These are phyloP conservation scores for Solanum rostratum DNA, from an alignment of 257 asterid genomes.

Conservation along the genomic window DNA sequence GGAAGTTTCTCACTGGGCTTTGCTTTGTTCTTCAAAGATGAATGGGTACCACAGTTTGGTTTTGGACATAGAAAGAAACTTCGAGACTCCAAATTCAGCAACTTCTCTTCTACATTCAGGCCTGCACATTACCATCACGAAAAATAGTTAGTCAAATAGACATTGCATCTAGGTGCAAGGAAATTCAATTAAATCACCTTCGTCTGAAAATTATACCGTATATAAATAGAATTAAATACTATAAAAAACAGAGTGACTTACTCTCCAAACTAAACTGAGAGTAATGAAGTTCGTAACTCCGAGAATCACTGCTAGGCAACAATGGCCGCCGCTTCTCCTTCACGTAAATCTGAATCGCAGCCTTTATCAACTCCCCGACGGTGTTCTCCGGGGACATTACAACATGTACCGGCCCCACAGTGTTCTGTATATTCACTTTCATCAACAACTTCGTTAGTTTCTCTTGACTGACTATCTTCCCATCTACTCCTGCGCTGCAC, in stretches of 20 bases:
- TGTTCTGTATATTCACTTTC: conserved; percentile 40
- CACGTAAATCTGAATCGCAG: conserved; percentile 31
- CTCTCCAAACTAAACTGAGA: conserved; percentile 46
- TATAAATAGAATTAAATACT: neutral
- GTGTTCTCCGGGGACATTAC: conserved; percentile 47
- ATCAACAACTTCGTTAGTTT: conserved; percentile 33
- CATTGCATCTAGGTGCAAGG: neutral
- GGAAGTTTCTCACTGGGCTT: neutral
- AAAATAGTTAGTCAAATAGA: neutral
- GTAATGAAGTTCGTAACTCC: conserved; percentile 38
- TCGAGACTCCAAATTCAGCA: conserved; percentile 37
- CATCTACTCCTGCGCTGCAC: neutral
- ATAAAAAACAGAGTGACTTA: conserved; percentile 4
- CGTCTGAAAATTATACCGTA: neutral
- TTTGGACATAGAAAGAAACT: conserved; percentile 42
- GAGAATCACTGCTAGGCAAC: conserved; percentile 20
- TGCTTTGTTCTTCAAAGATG: neutral
- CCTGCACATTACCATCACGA: conserved; percentile 16
- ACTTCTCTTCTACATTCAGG: conserved; percentile 29
- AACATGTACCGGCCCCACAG: conserved; percentile 45
- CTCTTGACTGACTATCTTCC: neutral
- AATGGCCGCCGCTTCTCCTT: conserved; percentile 56
- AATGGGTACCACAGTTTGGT: neutral
- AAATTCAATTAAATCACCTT: neutral
- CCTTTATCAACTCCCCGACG: conserved; percentile 29